Base-by-base conservation (phyloP, 2,329 filamentous ascomycete genomes). In the Aspergillus cejpii region DNA sequence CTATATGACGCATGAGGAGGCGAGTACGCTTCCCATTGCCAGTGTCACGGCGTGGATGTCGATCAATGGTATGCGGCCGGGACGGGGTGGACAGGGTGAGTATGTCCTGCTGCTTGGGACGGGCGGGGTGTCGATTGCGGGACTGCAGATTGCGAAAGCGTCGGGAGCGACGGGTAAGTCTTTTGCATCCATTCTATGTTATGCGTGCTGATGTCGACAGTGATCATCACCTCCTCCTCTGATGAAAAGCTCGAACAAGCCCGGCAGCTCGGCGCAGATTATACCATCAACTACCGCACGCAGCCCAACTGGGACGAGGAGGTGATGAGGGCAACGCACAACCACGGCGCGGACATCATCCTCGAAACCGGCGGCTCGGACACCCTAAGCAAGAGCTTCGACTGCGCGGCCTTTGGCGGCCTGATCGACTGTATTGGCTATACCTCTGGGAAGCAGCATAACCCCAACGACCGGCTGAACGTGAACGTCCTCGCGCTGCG, bases 61-160 rank as follows among this genome's bases (percentile, higher is more conserved):
- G 3, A 63, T 78, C 39, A 73, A 72, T 53, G 68, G 68, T 4
- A 66, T 65, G 57, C 47, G 56, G 1, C 60, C 66, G 1, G 67
- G 63, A 6, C 65, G 67, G n/a, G 71, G 73, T 1, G 75, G 74
- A 0, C 41, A 60, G 41, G 68, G 65, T 1, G 61, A 73, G 41
- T 70, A 74, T 58, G 70, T 81, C 3, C 60, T 81, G 34, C 74
- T 78, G 3, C 78, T 80, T 53, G 73, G 74, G 1, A 76, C 74
- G 3, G 73, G 73, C 2, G 73, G 72, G 1, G 70, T 75, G 6
- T 66, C 71, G 0, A 55, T 74, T 37, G 66, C 68, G 0, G 73
- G 67, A 6, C 57, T 74, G 45, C 66, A 70, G 41, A 62, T 75
- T 41, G 75, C 70, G 11, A 74, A 72, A 51, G 74, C 74, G 6